phyloP scores from a whole-genome alignment of 768 basidiomycete genomes.

The Pisolithus marmoratus region DNA sequence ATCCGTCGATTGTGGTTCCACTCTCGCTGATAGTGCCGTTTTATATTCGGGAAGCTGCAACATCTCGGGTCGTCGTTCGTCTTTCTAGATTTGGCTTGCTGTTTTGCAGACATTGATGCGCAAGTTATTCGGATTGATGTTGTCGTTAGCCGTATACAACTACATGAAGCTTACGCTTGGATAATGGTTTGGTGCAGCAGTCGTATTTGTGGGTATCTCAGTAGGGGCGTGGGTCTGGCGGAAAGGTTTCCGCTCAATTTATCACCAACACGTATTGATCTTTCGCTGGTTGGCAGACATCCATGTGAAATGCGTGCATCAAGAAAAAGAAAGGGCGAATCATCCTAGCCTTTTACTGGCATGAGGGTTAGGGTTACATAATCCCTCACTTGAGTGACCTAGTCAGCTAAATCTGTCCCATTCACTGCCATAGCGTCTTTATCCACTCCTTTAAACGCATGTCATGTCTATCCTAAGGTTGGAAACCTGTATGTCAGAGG shows the following conservation, averaged over 20 bases:
- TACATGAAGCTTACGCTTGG: slow-evolving; percentile 77
- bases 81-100: slow-evolving; percentile 2
- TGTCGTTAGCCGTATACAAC: slow-evolving; percentile 89
- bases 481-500: background rate
- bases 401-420: no score
- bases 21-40: slow-evolving; percentile 91
- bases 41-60: slow-evolving; percentile 94
- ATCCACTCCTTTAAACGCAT: no score
- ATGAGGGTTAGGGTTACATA: no score
- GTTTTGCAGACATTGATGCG: slow-evolving; percentile 51
- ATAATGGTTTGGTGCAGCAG: slow-evolving; percentile 88
- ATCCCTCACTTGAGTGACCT: no score
- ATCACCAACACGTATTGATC: background rate
- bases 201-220: slow-evolving; percentile 95
- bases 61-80: slow-evolving; percentile 86
- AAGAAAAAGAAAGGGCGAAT: slow-evolving; percentile 82
- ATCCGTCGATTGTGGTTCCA: slow-evolving; percentile 70
- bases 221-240: slow-evolving; percentile 90
- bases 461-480: slow-evolving; percentile 25
- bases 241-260: slow-evolving; percentile 47
- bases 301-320: slow-evolving; percentile 71
- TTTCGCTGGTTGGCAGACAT: slow-evolving; percentile 45
- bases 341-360: no score
- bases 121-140: slow-evolving; percentile 96
- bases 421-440: no score